Conservation (phyloP, 169 alveolate species). For the Besnoitia besnoiti region DNA sequence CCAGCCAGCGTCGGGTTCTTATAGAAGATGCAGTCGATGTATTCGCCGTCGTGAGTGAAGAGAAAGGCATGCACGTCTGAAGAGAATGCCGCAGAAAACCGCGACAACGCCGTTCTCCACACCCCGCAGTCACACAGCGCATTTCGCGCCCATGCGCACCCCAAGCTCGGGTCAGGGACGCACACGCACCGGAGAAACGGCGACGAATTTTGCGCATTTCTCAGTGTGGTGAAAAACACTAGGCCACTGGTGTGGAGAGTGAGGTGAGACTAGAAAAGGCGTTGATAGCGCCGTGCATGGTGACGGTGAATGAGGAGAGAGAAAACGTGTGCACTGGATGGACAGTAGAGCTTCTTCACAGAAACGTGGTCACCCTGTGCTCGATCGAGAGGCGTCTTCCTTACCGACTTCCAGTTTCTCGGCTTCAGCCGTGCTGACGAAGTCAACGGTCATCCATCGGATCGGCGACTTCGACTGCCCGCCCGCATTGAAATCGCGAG, state of each 20-base stretch:
- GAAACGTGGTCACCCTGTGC: neutral
- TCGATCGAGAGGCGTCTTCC: neutral
- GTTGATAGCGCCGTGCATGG: too few relatives aligned
- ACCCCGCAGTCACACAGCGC: neutral
- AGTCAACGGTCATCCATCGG: constrained; percentile 11
- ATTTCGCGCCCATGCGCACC: too few relatives aligned
- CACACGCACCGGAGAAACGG: too few relatives aligned
- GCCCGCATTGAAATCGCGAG: neutral
- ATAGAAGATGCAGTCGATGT: constrained; percentile 62
- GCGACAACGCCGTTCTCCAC: neutral
- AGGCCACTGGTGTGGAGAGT: too few relatives aligned
- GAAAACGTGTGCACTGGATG: too few relatives aligned
- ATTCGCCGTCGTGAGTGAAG: constrained; percentile 52
- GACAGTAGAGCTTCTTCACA: too few relatives aligned
- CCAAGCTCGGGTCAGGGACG: too few relatives aligned
- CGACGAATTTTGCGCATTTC: too few relatives aligned
- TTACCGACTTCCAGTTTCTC: neutral
- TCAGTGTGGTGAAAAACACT: too few relatives aligned
- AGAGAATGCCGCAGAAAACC: neutral
- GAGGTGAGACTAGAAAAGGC: too few relatives aligned
- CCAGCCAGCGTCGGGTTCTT: constrained; percentile 64
- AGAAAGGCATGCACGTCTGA: constrained; percentile 65
- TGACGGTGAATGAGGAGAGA: too few relatives aligned
- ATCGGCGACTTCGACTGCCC: neutral
- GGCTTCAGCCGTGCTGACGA: neutral